Conservation (phyloP, 768 basidiomycete species). For the Floccularia luteovirens region DNA sequence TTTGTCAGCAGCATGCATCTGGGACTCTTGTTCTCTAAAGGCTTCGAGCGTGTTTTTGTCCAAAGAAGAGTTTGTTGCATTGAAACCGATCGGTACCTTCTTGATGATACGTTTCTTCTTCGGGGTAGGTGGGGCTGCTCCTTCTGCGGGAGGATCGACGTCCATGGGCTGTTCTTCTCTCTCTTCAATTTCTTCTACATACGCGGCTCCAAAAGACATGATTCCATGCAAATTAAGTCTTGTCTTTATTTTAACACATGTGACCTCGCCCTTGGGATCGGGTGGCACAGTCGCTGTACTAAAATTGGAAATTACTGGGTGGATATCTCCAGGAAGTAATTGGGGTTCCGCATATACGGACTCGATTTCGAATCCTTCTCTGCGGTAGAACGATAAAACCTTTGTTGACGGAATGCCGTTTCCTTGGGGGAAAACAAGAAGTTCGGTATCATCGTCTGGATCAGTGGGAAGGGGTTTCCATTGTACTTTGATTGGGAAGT, state of each 20-base stretch:
- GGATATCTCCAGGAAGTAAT: conserved; percentile 67
- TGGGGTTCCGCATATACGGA: conserved; percentile 73
- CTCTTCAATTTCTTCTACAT: conserved; percentile 79
- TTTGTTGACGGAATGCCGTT: conserved; percentile 91
- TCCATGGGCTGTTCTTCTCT: conserved; percentile 73
- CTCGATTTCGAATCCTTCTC: conserved; percentile 82
- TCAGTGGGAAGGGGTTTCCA: conserved; percentile 76
- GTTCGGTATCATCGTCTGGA: conserved; percentile 84
- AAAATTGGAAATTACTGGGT: conserved; percentile 81
- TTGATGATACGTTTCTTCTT: conserved; percentile 85
- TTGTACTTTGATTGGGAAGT: conserved; percentile 85
- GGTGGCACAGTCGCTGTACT: conserved; percentile 75
- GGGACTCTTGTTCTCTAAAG: conserved; percentile 73
- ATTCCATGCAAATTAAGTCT: conserved; percentile 82
- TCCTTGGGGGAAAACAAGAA: conserved; percentile 82
- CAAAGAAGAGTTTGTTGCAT: conserved; percentile 55
- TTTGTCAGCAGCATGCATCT: conserved; percentile 90
- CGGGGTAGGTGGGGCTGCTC: conserved; percentile 36
- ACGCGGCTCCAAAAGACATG: conserved; percentile 79
- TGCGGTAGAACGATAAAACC: conserved; percentile 91
- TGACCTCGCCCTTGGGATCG: conserved; percentile 61
- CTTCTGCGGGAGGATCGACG: conserved; percentile 38
- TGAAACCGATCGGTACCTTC: conserved; percentile 78
- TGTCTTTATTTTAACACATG: conserved; percentile 87
- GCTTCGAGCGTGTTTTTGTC: conserved; percentile 57